phyloP scores from a whole-genome alignment of 306 rosid species.

The Cucumis sativus region DNA sequence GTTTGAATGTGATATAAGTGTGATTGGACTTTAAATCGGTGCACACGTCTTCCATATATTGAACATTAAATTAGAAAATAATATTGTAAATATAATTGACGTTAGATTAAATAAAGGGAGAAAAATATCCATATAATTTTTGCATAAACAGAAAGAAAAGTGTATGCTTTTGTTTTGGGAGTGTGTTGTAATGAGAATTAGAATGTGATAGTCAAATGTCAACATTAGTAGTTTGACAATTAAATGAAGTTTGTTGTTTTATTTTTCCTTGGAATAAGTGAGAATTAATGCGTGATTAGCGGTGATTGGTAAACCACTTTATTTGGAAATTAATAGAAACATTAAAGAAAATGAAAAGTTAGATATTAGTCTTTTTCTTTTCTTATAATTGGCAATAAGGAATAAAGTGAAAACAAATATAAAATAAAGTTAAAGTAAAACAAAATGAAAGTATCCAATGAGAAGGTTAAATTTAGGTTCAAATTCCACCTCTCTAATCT shows the following conservation, averaged over 20 bases:
- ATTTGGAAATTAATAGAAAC: neutral
- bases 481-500: neutral
- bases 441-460: neutral
- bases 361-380: neutral
- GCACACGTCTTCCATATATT: neutral
- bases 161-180: too few species aligned
- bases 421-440: neutral
- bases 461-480: neutral
- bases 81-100: neutral
- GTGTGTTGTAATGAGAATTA: too few species aligned
- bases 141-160: too few species aligned
- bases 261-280: neutral
- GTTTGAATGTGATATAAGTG: neutral
- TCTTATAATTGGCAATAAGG: neutral
- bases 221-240: neutral
- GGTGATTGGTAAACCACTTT: slow-evolving; percentile 1
- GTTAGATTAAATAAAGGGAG: neutral
- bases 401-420: neutral
- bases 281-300: slow-evolving; percentile 2
- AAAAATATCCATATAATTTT: too few species aligned
- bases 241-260: neutral
- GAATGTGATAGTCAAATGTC: neutral
- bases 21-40: neutral
- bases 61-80: neutral
- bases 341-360: neutral